A percentile compares a stretch with the other conserved stretches of the same genome.
These are phyloP conservation scores for Apium graveolens DNA, from an alignment of 129 eudicot genomes.

Conservation along the genomic window DNA sequence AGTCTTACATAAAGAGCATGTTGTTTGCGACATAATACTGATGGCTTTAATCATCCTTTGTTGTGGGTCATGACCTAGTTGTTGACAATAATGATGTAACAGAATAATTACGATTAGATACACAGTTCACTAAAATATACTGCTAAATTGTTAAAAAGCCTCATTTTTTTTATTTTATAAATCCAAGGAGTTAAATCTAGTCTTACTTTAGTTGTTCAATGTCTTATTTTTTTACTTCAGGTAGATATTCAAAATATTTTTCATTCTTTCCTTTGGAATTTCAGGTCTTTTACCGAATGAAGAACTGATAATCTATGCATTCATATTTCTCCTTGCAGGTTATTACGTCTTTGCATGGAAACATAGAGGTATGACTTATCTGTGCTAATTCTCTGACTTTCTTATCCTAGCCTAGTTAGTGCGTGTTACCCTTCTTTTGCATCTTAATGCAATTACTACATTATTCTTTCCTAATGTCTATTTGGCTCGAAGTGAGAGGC, in stretches of 20 bases:
- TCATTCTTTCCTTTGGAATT: neutral
- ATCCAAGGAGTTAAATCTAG: neutral
- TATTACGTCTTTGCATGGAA: conserved; percentile 34
- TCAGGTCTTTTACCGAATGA: neutral
- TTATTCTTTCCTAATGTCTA: neutral
- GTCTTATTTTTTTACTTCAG: neutral
- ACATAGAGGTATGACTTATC: conserved; percentile 29
- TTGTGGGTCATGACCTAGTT: neutral
- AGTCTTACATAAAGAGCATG: neutral
- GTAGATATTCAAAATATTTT: neutral
- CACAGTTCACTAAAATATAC: neutral
- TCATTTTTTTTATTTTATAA: too few species aligned
- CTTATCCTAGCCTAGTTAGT: neutral
- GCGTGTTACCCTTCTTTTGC: neutral
- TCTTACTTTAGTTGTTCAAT: neutral
- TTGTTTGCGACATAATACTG: neutral
- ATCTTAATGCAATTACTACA: neutral
- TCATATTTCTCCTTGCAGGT: conserved; percentile 23
- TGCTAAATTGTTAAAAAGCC: neutral
- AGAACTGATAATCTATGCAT: neutral
- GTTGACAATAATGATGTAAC: neutral
- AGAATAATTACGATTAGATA: too few species aligned
- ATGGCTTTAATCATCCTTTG: neutral
- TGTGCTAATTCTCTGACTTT: neutral
- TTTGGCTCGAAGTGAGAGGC: neutral